Evolutionary conservation across 208 protist species (phyloP).

Genomic region (Trypanosoma avium): DNA sequence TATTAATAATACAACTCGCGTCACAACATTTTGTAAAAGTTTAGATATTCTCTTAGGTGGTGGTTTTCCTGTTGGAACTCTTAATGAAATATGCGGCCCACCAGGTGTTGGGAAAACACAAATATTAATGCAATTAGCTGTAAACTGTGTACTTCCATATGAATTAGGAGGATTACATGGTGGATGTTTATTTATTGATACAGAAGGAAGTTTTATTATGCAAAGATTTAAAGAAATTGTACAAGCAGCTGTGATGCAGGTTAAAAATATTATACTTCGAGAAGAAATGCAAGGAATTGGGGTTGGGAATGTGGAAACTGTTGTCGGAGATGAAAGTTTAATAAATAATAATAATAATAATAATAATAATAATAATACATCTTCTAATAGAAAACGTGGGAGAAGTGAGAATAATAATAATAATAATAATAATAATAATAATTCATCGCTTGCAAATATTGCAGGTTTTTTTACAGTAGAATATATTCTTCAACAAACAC

Average conservation of each 20-base stretch:
- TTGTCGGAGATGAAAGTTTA: background rate
- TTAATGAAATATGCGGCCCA: conserved; percentile 86
- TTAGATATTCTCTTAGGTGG: conserved; percentile 79
- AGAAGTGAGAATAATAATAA: background rate
- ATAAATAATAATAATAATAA: background rate
- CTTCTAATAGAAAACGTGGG: conserved; percentile 9
- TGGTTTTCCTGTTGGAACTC: conserved; percentile 52
- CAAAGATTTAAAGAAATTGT: conserved; percentile 79
- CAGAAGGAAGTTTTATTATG: conserved; percentile 88
- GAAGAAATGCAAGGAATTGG: conserved; percentile 13
- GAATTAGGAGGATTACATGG: conserved; percentile 75
- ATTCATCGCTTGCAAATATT: background rate
- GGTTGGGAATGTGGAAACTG: background rate
- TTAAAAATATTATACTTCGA: conserved; percentile 22
- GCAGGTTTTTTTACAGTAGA: conserved; percentile 43
- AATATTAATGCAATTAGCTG: conserved; percentile 84
- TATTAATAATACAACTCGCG: too few species aligned
- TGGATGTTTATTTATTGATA: conserved; percentile 87
- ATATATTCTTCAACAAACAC: conserved; percentile 55
- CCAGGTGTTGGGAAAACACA: conserved; percentile 94
- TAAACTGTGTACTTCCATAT: conserved; percentile 65
- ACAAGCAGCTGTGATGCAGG: conserved; percentile 45
- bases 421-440: background rate
- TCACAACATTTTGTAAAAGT: conserved; percentile 69
- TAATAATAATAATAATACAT: background rate